Conservation (phyloP, 257 asterid genomes). For the Salvia miltiorrhiza region DNA sequence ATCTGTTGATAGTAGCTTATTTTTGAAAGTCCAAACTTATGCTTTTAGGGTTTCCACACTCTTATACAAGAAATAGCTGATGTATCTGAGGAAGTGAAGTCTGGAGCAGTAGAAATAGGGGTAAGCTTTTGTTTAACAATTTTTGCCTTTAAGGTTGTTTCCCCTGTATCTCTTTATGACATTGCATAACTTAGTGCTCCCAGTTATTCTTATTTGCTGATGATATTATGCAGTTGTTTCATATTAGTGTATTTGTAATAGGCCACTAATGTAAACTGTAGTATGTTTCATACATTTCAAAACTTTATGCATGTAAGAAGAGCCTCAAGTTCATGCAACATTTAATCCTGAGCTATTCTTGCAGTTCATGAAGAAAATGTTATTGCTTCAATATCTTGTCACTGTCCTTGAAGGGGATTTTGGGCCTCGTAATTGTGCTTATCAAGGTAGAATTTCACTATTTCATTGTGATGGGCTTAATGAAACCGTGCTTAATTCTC, state of each 20-base stretch:
- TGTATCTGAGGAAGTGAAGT: conserved; percentile 25
- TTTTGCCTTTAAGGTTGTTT: conserved; percentile 5
- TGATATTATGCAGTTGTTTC: conserved; percentile 1
- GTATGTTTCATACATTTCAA: not conserved
- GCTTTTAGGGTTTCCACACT: conserved; percentile 66
- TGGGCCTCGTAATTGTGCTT: conserved; percentile 53
- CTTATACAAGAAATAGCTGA: conserved; percentile 59
- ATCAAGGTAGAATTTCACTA: conserved; percentile 43
- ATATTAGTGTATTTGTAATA: not conserved
- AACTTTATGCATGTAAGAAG: not conserved
- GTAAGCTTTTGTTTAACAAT: conserved; percentile 29
- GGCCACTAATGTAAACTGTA: not conserved
- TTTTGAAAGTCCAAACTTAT: conserved; percentile 12
- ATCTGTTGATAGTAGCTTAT: conserved; percentile 8
- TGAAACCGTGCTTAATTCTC: not conserved
- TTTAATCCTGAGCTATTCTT: conserved; percentile 20
- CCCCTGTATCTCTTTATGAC: not conserved
- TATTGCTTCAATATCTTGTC: conserved; percentile 79
- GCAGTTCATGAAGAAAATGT: conserved; percentile 72
- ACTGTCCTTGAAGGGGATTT: conserved; percentile 72
- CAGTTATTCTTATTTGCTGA: not conserved
- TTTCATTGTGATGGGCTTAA: not conserved
- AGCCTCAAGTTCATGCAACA: not conserved
- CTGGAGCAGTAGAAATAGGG: conserved; percentile 37
- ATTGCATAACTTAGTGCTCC: not conserved